phyloP scores from a whole-genome alignment of 495 filamentous ascomycete genomes.

The Podospora anserina region DNA sequence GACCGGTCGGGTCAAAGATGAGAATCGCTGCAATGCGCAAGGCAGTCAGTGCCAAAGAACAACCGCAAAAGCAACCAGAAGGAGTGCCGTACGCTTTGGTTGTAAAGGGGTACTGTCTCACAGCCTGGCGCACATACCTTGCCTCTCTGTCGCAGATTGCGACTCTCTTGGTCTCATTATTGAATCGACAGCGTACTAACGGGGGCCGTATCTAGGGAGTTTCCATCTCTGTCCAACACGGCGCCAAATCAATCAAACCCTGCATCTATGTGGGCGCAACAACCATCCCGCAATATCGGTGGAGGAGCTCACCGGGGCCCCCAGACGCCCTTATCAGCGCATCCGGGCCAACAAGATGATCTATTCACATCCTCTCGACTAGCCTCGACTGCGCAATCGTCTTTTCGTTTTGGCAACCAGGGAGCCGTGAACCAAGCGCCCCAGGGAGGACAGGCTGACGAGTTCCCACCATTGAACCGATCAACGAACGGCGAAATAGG shows the following conservation, averaged over 20 bases:
- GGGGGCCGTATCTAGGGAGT: conserved; percentile 56
- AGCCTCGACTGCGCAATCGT: conserved; percentile 53
- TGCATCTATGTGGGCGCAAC: conserved; percentile 60
- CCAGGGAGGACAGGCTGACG: conserved; percentile 71
- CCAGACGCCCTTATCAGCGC: conserved; percentile 50
- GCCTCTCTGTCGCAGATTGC: not conserved
- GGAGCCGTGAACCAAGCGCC: conserved; percentile 52
- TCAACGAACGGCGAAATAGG: conserved; percentile 66
- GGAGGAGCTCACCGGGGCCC: conserved; percentile 67
- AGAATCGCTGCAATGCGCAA: conserved; percentile 11
- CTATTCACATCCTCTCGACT: conserved; percentile 54
- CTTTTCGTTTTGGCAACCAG: conserved; percentile 55
- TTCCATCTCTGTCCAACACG: conserved; percentile 73
- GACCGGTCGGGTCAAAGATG: conserved; percentile 12
- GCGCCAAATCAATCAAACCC: conserved; percentile 50
- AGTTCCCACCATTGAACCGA: conserved; percentile 79
- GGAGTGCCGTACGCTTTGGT: conserved; percentile 31
- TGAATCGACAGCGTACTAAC: conserved; percentile 18
- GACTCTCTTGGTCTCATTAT: not conserved
- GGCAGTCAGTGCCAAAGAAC: conserved; percentile 10
- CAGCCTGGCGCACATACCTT: not conserved
- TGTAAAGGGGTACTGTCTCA: conserved; percentile 29
- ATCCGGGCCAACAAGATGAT: conserved; percentile 59
- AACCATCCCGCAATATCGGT: conserved; percentile 41
- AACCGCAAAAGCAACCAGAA: conserved; percentile 13